Evolutionary conservation across 148 eudicot genomes (phyloP), one percentile per base, ranked within the genome.

Genomic region (Cornus suecica): DNA sequence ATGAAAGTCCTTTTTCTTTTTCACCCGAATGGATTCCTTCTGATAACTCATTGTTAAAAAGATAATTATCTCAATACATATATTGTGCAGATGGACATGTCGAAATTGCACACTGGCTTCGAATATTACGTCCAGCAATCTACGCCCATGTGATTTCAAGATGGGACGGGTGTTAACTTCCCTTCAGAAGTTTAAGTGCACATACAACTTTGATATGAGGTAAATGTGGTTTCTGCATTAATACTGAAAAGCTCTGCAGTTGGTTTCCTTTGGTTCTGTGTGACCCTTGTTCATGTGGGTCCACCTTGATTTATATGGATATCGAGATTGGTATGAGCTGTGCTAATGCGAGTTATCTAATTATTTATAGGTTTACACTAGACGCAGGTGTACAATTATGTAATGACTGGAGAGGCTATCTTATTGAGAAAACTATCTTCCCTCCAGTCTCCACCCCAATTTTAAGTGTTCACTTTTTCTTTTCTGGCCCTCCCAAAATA

Each of bases 101-200:
- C 86, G 91, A 67, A 92, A 75, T 80, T 91, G 91, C 83, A 70
- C 88, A 3, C 37, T 92, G 71, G 83, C 93, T 81, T 88, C 97
- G 79, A 92, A 90, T 87, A 86, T 95, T 60, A 81, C 97, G 27
- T 86, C 97, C 62, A 91, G 89, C 87, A 92, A 88, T 77, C 82
- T 95, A 74, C 87, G 91, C 61, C 97, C 97, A 66, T 95, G 97
- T 88, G 99, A 95, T 80, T 93, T 95, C 76, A 92, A 87, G 85
- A 82, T 91, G 93, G 99, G 97, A 82, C 86, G 76, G 80, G 88
- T 90, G 52, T 79, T 93, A 34, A 84, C 80, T 71, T 83, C 97
- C 66, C 89, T 92, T 76, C 97, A 92, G 78, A 82, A 84, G 70
- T 90, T 92, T 83, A 82, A 82, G 80, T 92, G 97, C 82, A 81